Evolutionary conservation across 2,329 filamentous ascomycete species (phyloP).

Genomic region (Verticillium alfalfae): DNA sequence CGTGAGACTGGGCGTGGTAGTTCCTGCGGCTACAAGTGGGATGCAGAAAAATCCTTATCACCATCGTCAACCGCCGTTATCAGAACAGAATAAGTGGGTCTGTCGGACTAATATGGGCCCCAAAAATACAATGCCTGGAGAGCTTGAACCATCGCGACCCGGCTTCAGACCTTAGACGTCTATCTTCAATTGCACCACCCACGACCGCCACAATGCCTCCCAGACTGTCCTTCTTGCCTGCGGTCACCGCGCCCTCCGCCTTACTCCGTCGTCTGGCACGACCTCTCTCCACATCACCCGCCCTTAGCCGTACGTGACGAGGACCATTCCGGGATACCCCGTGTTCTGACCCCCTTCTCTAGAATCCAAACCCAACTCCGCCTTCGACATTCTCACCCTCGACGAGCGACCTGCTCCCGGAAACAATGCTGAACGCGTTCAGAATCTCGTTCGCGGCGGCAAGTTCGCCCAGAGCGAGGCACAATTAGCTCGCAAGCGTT

Average conservation of each 20-base stretch:
- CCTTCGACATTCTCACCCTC: constrained; percentile 8
- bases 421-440: constrained; percentile 6
- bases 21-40: not conserved
- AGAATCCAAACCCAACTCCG: constrained; percentile 4
- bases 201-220: constrained; percentile 30
- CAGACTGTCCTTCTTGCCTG: constrained; percentile 22
- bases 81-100: not conserved
- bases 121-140: constrained; percentile 2
- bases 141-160: constrained; percentile 10
- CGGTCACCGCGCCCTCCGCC: constrained; percentile 6
- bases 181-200: constrained; percentile 5
- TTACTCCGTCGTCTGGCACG: constrained; percentile 8
- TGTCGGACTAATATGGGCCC: not conserved
- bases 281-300: constrained; percentile 9
- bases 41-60: constrained; percentile 6
- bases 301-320: constrained; percentile 3
- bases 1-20: not conserved
- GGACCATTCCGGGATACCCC: not conserved
- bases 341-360: not conserved
- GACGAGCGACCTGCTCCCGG: constrained; percentile 3
- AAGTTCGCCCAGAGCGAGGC: constrained; percentile 11
- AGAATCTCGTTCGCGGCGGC: constrained; percentile 14
- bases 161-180: not conserved
- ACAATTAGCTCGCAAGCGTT: constrained; percentile 19
- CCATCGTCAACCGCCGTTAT: not conserved